A percentile compares a stretch with the other conserved stretches of the same genome.
These are phyloP conservation scores for Purpureocillium lavendulum DNA, from an alignment of 2,329 filamentous ascomycete species.

Conservation along the genomic window DNA sequence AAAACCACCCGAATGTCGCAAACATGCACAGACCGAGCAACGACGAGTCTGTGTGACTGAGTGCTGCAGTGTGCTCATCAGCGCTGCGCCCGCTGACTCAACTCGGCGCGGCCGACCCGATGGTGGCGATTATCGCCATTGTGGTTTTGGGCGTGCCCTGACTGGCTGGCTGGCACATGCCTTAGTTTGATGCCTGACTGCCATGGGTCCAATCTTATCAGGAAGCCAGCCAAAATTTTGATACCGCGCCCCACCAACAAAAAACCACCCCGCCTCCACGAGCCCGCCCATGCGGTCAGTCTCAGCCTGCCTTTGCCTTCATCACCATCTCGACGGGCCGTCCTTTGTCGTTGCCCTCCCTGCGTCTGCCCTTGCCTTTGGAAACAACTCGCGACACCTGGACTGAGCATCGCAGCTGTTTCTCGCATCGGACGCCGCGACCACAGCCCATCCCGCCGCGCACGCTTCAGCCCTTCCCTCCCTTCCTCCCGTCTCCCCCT, in stretches of 20 bases:
- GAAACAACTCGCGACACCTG: constrained; percentile 7
- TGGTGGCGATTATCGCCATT: neutral
- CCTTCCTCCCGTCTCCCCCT: neutral
- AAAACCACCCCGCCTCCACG: constrained; percentile 30
- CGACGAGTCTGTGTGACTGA: too few species aligned
- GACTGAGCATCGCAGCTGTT: neutral
- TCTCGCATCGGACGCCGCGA: too few species aligned
- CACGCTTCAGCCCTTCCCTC: neutral
- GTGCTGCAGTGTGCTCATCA: too few species aligned
- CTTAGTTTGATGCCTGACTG: constrained; percentile 28
- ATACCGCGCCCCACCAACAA: constrained; percentile 28
- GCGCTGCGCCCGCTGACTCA: neutral
- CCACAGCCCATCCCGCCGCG: too few species aligned
- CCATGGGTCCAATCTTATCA: constrained; percentile 11
- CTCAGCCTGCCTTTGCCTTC: constrained; percentile 6
- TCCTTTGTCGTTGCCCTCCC: too few species aligned
- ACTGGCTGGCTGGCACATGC: constrained; percentile 15
- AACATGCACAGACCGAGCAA: too few species aligned
- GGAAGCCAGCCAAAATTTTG: constrained; percentile 24
- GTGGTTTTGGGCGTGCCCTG: constrained; percentile 2
- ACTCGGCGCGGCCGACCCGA: neutral
- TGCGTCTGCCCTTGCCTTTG: too few species aligned
- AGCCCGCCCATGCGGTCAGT: constrained; percentile 3
- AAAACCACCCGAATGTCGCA: too few species aligned
- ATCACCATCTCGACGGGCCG: constrained; percentile 3